Base-by-base conservation (phyloP, 1,139 yeast genomes). In the Scheffersomyces titani region DNA sequence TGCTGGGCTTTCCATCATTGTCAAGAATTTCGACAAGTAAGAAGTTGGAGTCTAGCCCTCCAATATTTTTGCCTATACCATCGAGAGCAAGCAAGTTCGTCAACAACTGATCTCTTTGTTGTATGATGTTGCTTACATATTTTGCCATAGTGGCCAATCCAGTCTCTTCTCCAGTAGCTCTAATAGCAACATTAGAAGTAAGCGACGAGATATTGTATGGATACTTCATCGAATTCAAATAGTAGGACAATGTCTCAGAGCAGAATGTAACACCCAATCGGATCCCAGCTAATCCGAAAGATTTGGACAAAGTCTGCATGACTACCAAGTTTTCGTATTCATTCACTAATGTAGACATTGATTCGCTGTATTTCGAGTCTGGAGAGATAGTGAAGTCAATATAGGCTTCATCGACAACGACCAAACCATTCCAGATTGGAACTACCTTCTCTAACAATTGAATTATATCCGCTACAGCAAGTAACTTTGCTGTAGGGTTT, bases 241-340 rank as follows among this genome's bases (percentile, higher is more conserved):
- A 82, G 19, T 73, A 68, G 0, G 97, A 83, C 54, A 94, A 78
- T 56, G 83, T 84, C 16, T 78, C 74, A 18, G 83, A 78, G 11
- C 93, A 81, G 69, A 72, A 93, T 0, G 97, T 88, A 59, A 92
- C 78, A 21, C 99, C 99, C 53, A 93, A 71, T 65, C 99, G 83
- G 54, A 92, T 89, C 51, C 98, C 98, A 2, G 99, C 99, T 57
- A 94, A 82, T 5, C 99, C 99, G 75, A 94, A 96, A 0, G 98
- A 88, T 70, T 94, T 94, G 22, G 98, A 92, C 50, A 94, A 76
- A 0, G 99, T 94, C 73, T 94, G 99, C 72, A 93, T 77, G 9
- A 92, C 97, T 44, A 91, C 92, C 58, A 96, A 75, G 68, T 92
- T 91, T 47, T 94, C 93, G 71, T 88, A 87, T 65, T 87, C 82